phyloP scores from a whole-genome alignment of 495 filamentous ascomycete genomes.

The Tuber indicum region DNA sequence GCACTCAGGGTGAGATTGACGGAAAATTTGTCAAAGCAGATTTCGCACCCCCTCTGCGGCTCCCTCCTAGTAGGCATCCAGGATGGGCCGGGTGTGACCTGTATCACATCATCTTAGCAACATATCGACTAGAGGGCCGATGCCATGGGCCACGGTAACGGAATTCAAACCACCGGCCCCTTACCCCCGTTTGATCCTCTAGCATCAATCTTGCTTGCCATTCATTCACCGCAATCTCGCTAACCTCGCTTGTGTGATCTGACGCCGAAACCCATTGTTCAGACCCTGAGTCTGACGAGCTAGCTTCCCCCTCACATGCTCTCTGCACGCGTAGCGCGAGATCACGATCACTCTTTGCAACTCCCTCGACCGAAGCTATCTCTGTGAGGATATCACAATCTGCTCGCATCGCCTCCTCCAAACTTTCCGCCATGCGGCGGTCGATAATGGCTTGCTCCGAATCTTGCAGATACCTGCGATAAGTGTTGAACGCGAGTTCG shows the following conservation, averaged over 20 bases:
- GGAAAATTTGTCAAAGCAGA: slow-evolving; percentile 27
- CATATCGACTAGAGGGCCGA: background rate
- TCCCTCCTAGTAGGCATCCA: background rate
- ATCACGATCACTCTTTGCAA: slow-evolving; percentile 17
- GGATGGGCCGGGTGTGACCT: background rate
- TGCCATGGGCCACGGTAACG: background rate
- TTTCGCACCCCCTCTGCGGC: slow-evolving; percentile 1
- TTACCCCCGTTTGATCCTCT: background rate
- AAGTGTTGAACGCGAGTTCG: slow-evolving; percentile 21
- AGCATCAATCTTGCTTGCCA: background rate
- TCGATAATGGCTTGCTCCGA: slow-evolving; percentile 12
- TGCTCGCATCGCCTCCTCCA: slow-evolving; percentile 21
- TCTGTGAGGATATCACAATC: slow-evolving; percentile 14
- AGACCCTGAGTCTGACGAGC: background rate
- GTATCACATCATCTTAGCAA: background rate
- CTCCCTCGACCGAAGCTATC: slow-evolving; percentile 11
- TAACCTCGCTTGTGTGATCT: background rate
- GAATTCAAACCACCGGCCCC: background rate
- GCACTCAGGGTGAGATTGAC: background rate
- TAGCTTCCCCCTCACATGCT: background rate
- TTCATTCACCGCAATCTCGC: background rate
- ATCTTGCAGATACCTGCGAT: slow-evolving; percentile 20
- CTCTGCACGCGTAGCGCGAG: slow-evolving; percentile 15
- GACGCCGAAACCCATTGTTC: background rate
- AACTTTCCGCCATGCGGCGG: slow-evolving; percentile 17